Percentiles rank a stretch among this genome's conserved stretches.
These are phyloP conservation scores for Monosporozyma unispora DNA, from an alignment of 805 yeast genomes.

Conservation along the genomic window DNA sequence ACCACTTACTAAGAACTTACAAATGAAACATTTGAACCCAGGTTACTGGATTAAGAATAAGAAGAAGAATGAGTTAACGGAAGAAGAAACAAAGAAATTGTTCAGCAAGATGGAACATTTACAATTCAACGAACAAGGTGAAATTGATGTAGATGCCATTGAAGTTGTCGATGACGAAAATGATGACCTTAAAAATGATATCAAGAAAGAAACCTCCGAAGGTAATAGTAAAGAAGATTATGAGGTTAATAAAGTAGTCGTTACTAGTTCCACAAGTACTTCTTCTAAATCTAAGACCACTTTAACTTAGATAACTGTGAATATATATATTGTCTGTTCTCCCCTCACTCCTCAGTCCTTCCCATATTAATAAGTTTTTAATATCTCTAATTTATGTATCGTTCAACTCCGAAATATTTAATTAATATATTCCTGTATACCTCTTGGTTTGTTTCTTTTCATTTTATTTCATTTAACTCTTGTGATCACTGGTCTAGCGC, in stretches of 20 bases:
- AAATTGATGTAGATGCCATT: slow-evolving; percentile 12
- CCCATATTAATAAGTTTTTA: too few relatives aligned
- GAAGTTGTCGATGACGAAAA: slow-evolving; percentile 15
- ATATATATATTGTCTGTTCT: too few relatives aligned
- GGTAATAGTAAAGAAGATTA: neutral
- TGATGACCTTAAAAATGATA: slow-evolving; percentile 14
- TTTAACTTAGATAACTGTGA: too few relatives aligned
- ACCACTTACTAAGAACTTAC: slow-evolving; percentile 50
- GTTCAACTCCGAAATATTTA: too few relatives aligned
- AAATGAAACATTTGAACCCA: slow-evolving; percentile 54
- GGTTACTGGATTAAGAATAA: slow-evolving; percentile 61
- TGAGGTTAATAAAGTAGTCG: neutral
- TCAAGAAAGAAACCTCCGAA: neutral
- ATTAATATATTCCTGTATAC: neutral
- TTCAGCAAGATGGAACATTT: slow-evolving; percentile 37
- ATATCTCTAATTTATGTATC: too few relatives aligned
- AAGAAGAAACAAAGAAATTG: slow-evolving; percentile 44
- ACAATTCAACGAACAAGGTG: slow-evolving; percentile 33
- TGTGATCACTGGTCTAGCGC: neutral
- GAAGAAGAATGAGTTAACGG: slow-evolving; percentile 49
- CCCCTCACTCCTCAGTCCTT: too few relatives aligned
- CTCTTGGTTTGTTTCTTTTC: neutral
- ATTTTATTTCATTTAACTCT: neutral
- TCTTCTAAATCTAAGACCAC: neutral
- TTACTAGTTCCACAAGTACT: neutral